A percentile compares a stretch with the other conserved stretches of the same genome.
phyloP scores from a whole-genome alignment of 345 rosid species.

The Stellera chamaejasme region DNA sequence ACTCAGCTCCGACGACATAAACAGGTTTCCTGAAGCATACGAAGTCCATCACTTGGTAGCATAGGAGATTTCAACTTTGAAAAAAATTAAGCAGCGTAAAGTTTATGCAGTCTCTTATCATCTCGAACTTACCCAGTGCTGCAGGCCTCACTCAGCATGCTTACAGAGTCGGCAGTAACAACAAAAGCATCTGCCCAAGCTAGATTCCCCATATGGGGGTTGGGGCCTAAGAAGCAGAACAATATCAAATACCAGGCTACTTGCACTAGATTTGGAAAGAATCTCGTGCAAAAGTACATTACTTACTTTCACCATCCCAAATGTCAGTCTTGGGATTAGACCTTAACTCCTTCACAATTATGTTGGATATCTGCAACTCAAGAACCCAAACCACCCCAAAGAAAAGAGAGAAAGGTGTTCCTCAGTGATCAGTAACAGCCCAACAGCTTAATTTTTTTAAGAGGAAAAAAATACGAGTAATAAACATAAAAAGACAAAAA shows the following conservation, averaged over 20 bases:
- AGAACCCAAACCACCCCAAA: conserved; percentile 3
- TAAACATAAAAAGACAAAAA: neutral
- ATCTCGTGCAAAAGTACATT: neutral
- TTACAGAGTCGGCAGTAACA: conserved; percentile 89
- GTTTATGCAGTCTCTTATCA: no score
- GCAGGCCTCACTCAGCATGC: conserved; percentile 97
- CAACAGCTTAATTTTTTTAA: neutral
- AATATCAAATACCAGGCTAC: conserved; percentile 6
- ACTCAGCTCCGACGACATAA: conserved; percentile 69
- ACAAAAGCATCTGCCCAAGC: conserved; percentile 94
- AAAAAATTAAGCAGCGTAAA: no score
- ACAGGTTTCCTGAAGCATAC: conserved; percentile 65
- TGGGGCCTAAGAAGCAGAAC: conserved; percentile 40
- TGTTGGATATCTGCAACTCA: conserved; percentile 39
- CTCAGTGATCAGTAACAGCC: neutral
- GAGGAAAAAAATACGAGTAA: neutral
- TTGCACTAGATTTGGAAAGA: conserved; percentile 1
- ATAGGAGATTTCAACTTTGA: no score
- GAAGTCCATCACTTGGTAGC: no score
- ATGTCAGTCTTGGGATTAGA: conserved; percentile 58
- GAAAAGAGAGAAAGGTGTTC: neutral
- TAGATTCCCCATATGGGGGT: conserved; percentile 88
- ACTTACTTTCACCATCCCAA: conserved; percentile 75
- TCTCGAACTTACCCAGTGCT: conserved; percentile 63
- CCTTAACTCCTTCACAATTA: conserved; percentile 40